These are phyloP conservation scores for Letharia lupina DNA, from an alignment of 495 filamentous ascomycete genomes.

Conservation along the genomic window DNA sequence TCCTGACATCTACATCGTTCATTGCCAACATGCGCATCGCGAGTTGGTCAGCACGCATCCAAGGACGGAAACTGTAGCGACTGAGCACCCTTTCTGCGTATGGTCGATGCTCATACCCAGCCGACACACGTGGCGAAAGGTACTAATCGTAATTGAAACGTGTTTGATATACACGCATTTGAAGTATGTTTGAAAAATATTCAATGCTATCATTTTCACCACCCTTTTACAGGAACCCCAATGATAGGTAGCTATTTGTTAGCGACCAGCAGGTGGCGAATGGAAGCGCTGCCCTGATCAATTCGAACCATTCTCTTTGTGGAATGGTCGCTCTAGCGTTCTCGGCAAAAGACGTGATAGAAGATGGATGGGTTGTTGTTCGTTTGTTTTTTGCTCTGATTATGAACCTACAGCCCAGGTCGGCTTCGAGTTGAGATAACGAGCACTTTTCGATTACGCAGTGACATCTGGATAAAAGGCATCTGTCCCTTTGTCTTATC, in stretches of 20 bases:
- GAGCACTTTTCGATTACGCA: neutral
- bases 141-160: neutral
- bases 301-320: constrained; percentile 73
- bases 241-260: constrained; percentile 86
- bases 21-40: constrained; percentile 78
- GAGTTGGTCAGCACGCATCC: constrained; percentile 83
- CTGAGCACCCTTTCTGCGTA: constrained; percentile 57
- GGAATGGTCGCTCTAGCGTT: constrained; percentile 26
- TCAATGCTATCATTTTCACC: constrained; percentile 83
- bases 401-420: neutral
- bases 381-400: neutral
- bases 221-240: constrained; percentile 79
- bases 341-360: neutral
- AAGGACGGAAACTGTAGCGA: constrained; percentile 85
- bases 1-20: constrained; percentile 37
- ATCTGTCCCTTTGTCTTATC: neutral
- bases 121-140: neutral
- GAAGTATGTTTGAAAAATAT: constrained; percentile 79
- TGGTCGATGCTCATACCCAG: constrained; percentile 17
- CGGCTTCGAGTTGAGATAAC: neutral
- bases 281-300: constrained; percentile 81
- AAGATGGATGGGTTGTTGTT: neutral
- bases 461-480: neutral
- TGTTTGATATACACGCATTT: constrained; percentile 67
- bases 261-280: constrained; percentile 86